Base-by-base conservation (phyloP, 2,329 filamentous ascomycete species). In the Colletotrichum abscissum region DNA sequence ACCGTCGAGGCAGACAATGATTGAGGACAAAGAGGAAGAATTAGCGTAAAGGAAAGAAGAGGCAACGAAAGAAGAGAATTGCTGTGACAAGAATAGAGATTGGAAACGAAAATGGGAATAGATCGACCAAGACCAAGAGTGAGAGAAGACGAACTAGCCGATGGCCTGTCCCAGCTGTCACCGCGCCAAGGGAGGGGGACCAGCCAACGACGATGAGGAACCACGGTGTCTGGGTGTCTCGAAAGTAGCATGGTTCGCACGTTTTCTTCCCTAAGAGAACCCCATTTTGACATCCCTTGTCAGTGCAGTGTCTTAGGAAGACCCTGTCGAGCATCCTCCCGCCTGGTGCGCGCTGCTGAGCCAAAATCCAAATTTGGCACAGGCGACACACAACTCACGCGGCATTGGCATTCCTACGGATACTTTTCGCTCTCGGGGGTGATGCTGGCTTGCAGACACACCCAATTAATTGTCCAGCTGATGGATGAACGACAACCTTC, bases 161-260 rank as follows among this genome's bases (percentile, higher is more conserved):
- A 38, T 65, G 33, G 54, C 59, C 55, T 65, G 59, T 26, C 66
- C 38, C 24, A 42, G 59, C 67, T 73, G 70, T 73, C 70, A 73
- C 58, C 59, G 42, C 42, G 70, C 42, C 70, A 73, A 71, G 68
- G 63, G 68, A 33, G 38, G 46, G 59, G 57, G n/a, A 5, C 11
- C 9, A 24, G 26, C 5, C 59, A 28, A 64, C 55, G 66, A 56
- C 26, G 49, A 69, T 26, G 22, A 55, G 66, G 66, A 72, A 72
- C 69, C 52, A 54, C 54, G 59, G 30, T 73, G 70, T 73, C 70
- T 73, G 59, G 63, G 30, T 73, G 70, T 73, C 70, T 73, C 70
- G 63, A 59, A 59, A 69, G 33, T 28, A n/a, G 46, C 70, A 65
- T 73, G 67, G 59, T 58, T 60, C 67, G 28, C 60, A 70, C 67